A percentile compares a stretch with the other conserved stretches of the same genome.
These are phyloP conservation scores for Daldinia decipiens DNA, from an alignment of 495 filamentous ascomycete genomes.

Conservation along the genomic window DNA sequence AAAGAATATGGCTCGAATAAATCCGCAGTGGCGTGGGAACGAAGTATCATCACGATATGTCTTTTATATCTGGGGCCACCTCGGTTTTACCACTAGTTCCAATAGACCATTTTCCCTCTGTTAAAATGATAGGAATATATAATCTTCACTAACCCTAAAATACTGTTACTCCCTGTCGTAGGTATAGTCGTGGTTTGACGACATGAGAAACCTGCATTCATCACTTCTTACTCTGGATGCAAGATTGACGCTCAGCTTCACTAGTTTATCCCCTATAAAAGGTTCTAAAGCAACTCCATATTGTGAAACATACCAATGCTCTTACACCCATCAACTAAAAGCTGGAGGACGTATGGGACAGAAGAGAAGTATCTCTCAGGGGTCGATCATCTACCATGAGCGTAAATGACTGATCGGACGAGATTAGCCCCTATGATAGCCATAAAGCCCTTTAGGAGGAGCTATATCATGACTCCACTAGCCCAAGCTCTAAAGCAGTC, in stretches of 20 bases:
- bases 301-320: constrained; percentile 51
- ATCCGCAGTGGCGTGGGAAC: constrained; percentile 67
- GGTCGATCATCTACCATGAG: constrained; percentile 17
- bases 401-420: constrained; percentile 48
- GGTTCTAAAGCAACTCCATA: constrained; percentile 61
- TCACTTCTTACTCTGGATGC: constrained; percentile 67
- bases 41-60: constrained; percentile 66
- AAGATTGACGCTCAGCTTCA: constrained; percentile 59
- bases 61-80: constrained; percentile 72
- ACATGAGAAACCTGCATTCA: constrained; percentile 67
- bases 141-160: constrained; percentile 53
- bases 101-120: constrained; percentile 60
- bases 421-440: constrained; percentile 63
- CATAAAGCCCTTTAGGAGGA: constrained; percentile 60
- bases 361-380: constrained; percentile 63
- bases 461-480: constrained; percentile 61
- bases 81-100: constrained; percentile 68
- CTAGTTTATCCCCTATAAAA: constrained; percentile 58
- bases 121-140: constrained; percentile 62
- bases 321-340: constrained; percentile 52
- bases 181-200: constrained; percentile 60
- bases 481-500: constrained; percentile 67
- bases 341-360: constrained; percentile 66
- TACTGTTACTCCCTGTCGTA: constrained; percentile 75
- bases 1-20: constrained; percentile 67